Base-by-base conservation (phyloP, 2,329 filamentous ascomycete species). In the Teratosphaeria destructans region DNA sequence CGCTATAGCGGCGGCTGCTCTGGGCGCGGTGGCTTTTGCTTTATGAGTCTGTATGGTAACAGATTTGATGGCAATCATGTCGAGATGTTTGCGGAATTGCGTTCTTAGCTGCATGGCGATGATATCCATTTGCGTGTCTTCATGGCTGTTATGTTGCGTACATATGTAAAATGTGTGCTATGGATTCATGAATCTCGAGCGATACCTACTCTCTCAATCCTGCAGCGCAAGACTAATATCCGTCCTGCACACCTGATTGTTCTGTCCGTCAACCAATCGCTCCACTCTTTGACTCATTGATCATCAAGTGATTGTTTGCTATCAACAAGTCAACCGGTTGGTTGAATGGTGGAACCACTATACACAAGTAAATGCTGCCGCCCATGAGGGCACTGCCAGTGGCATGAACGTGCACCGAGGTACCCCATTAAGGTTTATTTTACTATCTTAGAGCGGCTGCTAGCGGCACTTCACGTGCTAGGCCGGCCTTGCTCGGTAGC, bases 21-120 rank as follows among this genome's bases (percentile, higher is more conserved):
- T 70, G 52, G 68, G 66, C n/a, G 68, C 59, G 55, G 64, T 62
- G 39, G 62, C 62, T 4, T 64, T 66, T 49, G 63, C 62, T 35
- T 37, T 70, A 59, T 70, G 63, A 63, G 53, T 37, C 19, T 54
- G 16, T 10, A 54, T 54, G 8, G 5, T 26, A 14, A 54, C 27
- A 54, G 27, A 3, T 54, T 54, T 54, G 53, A 19, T 32, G 27
- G 26, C n/a, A 49, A n/a, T 49, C 6, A 19, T 49, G 16, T 19
- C 43, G 43, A 49, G 5, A 23, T 49, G 8, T 49, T 19, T 49
- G 43, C 43, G 16, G 43, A 6, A 11, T 19, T 19, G 43, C 43
- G 16, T 49, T 49, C 19, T 49, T 16, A 47, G 43, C 43, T 47
- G 43, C 3, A 47, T 49, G 43, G 8, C 19, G n/a, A 49, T 43